These are phyloP conservation scores for Fibroporia radiculosa DNA, from an alignment of 768 basidiomycete species.

Conservation along the genomic window DNA sequence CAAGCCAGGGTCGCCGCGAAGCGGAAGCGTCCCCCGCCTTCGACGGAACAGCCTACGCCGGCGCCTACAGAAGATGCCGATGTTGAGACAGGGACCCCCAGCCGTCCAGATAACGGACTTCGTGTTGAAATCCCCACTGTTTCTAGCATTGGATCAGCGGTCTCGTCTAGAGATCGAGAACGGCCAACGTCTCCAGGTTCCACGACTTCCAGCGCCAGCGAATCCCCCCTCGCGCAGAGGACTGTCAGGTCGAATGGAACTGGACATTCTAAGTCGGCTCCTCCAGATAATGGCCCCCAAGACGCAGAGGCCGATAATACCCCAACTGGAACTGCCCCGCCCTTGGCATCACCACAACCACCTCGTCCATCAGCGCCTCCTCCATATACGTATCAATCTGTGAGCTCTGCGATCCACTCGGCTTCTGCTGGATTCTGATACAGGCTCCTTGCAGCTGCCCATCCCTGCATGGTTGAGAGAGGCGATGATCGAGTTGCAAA, in stretches of 20 bases:
- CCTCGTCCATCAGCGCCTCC: slow-evolving; percentile 3
- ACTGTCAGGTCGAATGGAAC: slow-evolving; percentile 49
- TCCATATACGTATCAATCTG: not conserved
- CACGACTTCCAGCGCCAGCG: slow-evolving; percentile 64
- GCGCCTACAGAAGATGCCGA: slow-evolving; percentile 20
- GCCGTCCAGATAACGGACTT: slow-evolving; percentile 29
- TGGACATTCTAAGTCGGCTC: slow-evolving; percentile 26
- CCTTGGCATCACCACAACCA: slow-evolving; percentile 1
- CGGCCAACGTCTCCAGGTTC: slow-evolving; percentile 66
- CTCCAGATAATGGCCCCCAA: slow-evolving; percentile 11
- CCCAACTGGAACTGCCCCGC: slow-evolving; percentile 6
- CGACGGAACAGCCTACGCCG: slow-evolving; percentile 30
- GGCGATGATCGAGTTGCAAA: slow-evolving; percentile 62
- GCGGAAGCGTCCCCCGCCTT: slow-evolving; percentile 49
- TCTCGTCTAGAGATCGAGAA: slow-evolving; percentile 31
- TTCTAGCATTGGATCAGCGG: too few species aligned
- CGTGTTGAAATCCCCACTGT: slow-evolving; percentile 28
- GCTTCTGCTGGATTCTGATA: not conserved
- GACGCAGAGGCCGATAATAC: slow-evolving; percentile 11
- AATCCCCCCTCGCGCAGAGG: slow-evolving; percentile 64
- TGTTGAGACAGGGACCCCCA: slow-evolving; percentile 47
- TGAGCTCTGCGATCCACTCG: too few species aligned
- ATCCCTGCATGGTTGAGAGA: slow-evolving; percentile 60
- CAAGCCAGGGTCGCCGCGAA: slow-evolving; percentile 43
- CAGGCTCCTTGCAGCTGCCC: not conserved